Evolutionary conservation across 768 basidiomycete genomes (phyloP), one percentile per base, ranked within the genome.

Genomic region (Rhizopogon salebrosus): DNA sequence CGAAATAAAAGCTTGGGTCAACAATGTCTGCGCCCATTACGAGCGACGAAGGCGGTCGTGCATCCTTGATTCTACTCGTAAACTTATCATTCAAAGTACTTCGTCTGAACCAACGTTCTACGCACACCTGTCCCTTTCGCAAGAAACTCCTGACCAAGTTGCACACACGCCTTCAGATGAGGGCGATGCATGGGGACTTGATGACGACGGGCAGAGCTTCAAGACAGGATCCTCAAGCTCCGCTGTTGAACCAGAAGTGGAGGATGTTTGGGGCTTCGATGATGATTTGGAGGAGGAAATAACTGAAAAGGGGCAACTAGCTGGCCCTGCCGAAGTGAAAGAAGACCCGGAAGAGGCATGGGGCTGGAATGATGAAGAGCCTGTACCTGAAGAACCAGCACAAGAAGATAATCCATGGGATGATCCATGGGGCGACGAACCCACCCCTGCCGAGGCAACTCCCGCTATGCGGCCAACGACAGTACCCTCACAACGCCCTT

Each of bases 281-380:
- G 80, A 81, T 53, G 76, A 77, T 26, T 49, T 64, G 8, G 64
- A 63, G 22, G 60, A 60, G 36, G 66, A 65, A 13, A 57, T 58
- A 41, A 10, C 41, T 5, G 53, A 55, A 20, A 43, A 54, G 42
- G 43, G 54, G 41, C 46, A 54, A 29, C 64, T 65, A 46, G 51
- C 55, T 5, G 62, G 56, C 34, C 54, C 58, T 5, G 55, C 22
- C 34, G 59, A 49, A 9, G 55, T 27, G 3, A 59, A 60, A 8
- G 62, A 62, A 13, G 78, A 80, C 57, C 67, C 80, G 8, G 72
- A 67, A 14, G 83, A 85, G 58, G 82, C 87, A 0, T 92, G 90
- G 89, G 90, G 84, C 2, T 89, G 83, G 83, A 83, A 88, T 36
- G 81, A 83, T 38, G 81, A 82, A 27, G 73, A 67, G 42, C 26